These are phyloP conservation scores for Madurella mycetomatis DNA, from an alignment of 2,329 filamentous ascomycete genomes.

Conservation along the genomic window DNA sequence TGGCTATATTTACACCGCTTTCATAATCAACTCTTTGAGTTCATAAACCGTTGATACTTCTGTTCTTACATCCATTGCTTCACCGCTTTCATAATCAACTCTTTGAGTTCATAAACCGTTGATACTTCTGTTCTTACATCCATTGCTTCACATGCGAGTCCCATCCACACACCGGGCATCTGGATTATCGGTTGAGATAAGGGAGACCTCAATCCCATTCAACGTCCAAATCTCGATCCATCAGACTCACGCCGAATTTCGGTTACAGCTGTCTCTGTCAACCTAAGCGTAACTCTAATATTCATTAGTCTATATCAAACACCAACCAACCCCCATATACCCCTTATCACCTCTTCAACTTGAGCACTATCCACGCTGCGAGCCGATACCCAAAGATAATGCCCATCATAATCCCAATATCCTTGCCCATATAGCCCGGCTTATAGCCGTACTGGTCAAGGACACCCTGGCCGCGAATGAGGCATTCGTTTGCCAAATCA, in stretches of 20 bases:
- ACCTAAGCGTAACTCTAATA: neutral
- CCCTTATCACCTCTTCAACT: slow-evolving; percentile 28
- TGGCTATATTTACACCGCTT: no score
- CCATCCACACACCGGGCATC: neutral
- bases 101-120: no score
- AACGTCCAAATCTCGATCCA: no score
- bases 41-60: no score
- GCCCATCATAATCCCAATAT: slow-evolving; percentile 71
- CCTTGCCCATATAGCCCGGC: slow-evolving; percentile 58
- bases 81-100: no score
- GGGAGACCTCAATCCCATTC: no score
- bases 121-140: neutral
- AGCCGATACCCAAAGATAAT: slow-evolving; percentile 72
- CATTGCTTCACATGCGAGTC: neutral
- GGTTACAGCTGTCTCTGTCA: neutral
- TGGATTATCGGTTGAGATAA: neutral
- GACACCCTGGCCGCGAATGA: slow-evolving; percentile 67
- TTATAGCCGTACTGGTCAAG: slow-evolving; percentile 66
- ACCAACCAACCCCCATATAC: neutral
- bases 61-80: neutral
- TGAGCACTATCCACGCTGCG: slow-evolving; percentile 61
- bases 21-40: no score
- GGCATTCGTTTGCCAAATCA: slow-evolving; percentile 57
- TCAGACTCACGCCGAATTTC: no score
- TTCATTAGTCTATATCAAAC: no score